Percentiles rank a stretch among this genome's conserved stretches.
Conservation (phyloP, 2,329 filamentous ascomycete genomes). For the Neocucurbitaria cava region DNA sequence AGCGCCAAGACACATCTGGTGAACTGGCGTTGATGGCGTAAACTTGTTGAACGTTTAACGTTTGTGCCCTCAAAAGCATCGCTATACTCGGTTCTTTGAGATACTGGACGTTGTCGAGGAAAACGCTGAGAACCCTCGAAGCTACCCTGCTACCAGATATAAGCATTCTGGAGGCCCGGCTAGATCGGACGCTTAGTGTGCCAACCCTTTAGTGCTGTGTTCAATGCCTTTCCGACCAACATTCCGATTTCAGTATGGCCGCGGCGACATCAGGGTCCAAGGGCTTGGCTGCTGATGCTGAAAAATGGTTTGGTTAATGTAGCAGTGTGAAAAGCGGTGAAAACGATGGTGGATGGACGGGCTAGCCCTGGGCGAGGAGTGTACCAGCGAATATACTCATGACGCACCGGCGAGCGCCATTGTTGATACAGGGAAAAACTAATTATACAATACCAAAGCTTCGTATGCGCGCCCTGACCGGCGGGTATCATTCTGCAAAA, state of each 20-base stretch:
- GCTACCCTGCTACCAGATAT: slow-evolving; percentile 9
- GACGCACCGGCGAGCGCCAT: not conserved
- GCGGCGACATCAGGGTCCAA: slow-evolving; percentile 12
- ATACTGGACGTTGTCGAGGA: not conserved
- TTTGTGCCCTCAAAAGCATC: not conserved
- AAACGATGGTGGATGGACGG: not conserved
- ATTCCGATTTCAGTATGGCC: slow-evolving; percentile 38
- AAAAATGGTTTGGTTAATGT: not conserved
- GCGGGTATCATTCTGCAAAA: slow-evolving; percentile 63
- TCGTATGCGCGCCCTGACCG: not conserved
- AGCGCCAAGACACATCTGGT: slow-evolving; percentile 26
- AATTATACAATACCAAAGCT: not conserved
- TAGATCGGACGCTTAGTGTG: slow-evolving; percentile 37
- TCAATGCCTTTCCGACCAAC: slow-evolving; percentile 26
- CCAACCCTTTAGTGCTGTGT: slow-evolving; percentile 48
- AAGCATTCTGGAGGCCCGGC: slow-evolving; percentile 24
- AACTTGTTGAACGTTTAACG: not conserved
- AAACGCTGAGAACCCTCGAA: not conserved
- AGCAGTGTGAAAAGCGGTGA: not conserved
- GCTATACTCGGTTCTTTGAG: not conserved
- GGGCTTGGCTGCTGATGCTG: slow-evolving; percentile 17
- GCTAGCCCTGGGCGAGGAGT: not conserved
- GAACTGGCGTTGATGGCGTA: slow-evolving; percentile 9
- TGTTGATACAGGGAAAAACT: not conserved
- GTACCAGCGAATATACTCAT: not conserved